Conservation (phyloP, 2,329 filamentous ascomycete species). For the Fusarium aywerte region DNA sequence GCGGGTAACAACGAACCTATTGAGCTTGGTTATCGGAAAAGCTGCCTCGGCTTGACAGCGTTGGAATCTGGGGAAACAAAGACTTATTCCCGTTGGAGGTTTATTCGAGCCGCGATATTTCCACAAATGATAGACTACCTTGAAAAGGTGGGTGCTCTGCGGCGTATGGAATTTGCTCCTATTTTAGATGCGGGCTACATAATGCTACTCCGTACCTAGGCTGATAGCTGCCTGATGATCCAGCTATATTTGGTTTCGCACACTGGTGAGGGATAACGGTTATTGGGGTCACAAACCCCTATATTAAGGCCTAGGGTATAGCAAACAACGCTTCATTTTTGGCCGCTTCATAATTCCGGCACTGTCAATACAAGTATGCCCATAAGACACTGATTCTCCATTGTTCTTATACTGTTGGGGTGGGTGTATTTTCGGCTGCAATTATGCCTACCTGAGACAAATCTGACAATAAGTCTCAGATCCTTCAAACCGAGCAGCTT, state of each 20-base stretch:
- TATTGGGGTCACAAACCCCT: background rate
- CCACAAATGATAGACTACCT: background rate
- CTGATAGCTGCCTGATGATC: too few species aligned
- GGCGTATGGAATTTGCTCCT: background rate
- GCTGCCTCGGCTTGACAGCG: background rate
- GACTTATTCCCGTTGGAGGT: background rate
- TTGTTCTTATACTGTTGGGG: background rate
- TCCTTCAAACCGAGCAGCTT: too few species aligned
- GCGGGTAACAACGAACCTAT: background rate
- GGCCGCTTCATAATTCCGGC: too few species aligned
- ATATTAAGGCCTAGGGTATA: background rate
- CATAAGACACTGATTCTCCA: background rate
- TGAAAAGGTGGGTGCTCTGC: background rate
- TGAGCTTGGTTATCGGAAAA: background rate
- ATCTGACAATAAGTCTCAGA: too few species aligned
- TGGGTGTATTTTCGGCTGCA: background rate
- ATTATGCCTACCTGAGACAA: background rate
- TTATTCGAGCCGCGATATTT: background rate
- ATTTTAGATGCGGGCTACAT: background rate
- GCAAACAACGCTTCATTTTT: too few species aligned
- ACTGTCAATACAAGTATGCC: background rate
- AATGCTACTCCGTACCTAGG: background rate
- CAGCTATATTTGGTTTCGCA: background rate
- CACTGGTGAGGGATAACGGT: background rate
- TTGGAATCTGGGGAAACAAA: background rate